These are phyloP conservation scores for Jatropha curcas DNA, from an alignment of 345 rosid genomes.

Conservation along the genomic window DNA sequence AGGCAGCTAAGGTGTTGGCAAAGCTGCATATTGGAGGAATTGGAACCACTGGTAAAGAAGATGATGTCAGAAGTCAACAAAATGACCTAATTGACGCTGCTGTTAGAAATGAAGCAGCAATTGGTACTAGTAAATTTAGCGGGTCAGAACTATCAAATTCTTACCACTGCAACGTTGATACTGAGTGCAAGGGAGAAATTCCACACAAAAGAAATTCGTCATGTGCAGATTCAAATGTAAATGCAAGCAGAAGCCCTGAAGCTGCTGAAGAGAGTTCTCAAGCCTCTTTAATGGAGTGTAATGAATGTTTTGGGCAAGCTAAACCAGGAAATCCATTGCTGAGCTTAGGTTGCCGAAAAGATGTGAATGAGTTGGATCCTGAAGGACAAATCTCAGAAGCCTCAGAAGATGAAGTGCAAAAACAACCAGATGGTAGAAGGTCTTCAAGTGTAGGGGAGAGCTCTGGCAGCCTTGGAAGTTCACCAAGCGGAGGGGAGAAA, in stretches of 20 bases:
- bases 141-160: constrained; percentile 32
- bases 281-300: constrained; percentile 31
- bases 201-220: constrained; percentile 25
- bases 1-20: constrained; percentile 70
- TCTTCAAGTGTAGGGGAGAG: constrained; percentile 38
- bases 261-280: constrained; percentile 32
- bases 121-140: constrained; percentile 18
- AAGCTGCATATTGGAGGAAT: constrained; percentile 55
- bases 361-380: constrained; percentile 38
- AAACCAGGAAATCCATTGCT: constrained; percentile 29
- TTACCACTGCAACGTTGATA: constrained; percentile 15
- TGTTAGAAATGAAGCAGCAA: constrained; percentile 20
- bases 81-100: constrained; percentile 21
- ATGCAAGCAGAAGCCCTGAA: constrained; percentile 23
- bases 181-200: constrained; percentile 24
- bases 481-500: constrained; percentile 46
- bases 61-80: constrained; percentile 21
- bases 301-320: constrained; percentile 24
- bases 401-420: constrained; percentile 41
- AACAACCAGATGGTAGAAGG: constrained; percentile 30
- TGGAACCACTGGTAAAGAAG: constrained; percentile 30
- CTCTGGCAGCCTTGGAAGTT: constrained; percentile 42
- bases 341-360: constrained; percentile 28
- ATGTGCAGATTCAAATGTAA: constrained; percentile 18
- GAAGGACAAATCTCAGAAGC: constrained; percentile 28